Evolutionary conservation across 1,139 yeast genomes (phyloP).

Genomic region (Debaryomycetaceae sp.): DNA sequence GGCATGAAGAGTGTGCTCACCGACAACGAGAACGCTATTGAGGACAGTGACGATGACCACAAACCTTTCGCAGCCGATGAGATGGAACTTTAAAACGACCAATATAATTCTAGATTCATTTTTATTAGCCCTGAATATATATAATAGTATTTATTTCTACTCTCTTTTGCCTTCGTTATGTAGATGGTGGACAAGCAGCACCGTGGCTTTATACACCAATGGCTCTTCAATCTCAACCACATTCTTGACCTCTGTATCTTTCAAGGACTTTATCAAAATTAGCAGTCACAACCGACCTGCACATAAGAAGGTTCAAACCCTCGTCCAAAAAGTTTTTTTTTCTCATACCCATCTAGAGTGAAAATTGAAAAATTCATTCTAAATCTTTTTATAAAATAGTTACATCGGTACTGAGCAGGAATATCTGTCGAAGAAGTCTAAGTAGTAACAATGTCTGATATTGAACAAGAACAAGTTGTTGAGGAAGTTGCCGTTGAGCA

Average conservation of each 20-base stretch:
- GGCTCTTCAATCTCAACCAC: too few species aligned
- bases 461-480: constrained; percentile 80
- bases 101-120: not conserved
- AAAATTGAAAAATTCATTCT: constrained; percentile 14
- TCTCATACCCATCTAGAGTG: constrained; percentile 1
- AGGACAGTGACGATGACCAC: constrained; percentile 44
- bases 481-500: constrained; percentile 84
- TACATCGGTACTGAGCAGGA: constrained; percentile 70
- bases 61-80: constrained; percentile 65
- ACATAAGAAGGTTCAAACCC: constrained; percentile 5
- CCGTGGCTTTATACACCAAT: too few species aligned
- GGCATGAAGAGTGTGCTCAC: constrained; percentile 7
- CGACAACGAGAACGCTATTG: constrained; percentile 38
- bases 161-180: too few species aligned
- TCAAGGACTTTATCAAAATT: too few species aligned
- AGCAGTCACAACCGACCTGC: too few species aligned
- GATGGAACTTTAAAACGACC: constrained; percentile 52
- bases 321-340: constrained; percentile 4
- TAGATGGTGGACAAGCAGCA: too few species aligned
- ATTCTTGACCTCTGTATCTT: too few species aligned
- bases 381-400: constrained; percentile 6
- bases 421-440: constrained; percentile 84
- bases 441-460: constrained; percentile 69
- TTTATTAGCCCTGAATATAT: not conserved
- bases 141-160: too few species aligned